phyloP scores from a whole-genome alignment of 1,139 yeast genomes.

The Yamadazyma dushanensis region DNA sequence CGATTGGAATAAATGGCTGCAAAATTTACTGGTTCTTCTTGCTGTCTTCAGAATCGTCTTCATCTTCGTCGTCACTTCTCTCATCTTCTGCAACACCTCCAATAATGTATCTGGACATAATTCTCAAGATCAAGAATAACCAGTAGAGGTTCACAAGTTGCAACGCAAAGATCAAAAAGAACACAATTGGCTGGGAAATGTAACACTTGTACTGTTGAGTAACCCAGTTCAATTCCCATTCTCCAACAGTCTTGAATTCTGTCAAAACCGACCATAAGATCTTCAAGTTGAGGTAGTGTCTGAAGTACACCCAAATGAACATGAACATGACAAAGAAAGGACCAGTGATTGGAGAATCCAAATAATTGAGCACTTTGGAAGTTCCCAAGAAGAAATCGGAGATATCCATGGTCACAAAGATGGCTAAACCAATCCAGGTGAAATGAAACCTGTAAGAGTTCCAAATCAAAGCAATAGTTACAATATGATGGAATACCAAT shows the following conservation, averaged over 20 bases:
- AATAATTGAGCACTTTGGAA: slow-evolving; percentile 82
- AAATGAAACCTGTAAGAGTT: slow-evolving; percentile 92
- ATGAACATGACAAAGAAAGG: slow-evolving; percentile 73
- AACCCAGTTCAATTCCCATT: slow-evolving; percentile 78
- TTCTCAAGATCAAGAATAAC: slow-evolving; percentile 79
- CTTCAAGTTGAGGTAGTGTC: slow-evolving; percentile 80
- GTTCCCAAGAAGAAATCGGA: slow-evolving; percentile 85
- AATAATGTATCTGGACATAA: slow-evolving; percentile 60
- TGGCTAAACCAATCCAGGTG: slow-evolving; percentile 91
- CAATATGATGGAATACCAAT: slow-evolving; percentile 87
- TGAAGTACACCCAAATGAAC: slow-evolving; percentile 76
- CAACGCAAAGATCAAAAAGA: slow-evolving; percentile 70
- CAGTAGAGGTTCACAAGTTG: slow-evolving; percentile 87
- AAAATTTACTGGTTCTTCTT: slow-evolving; percentile 2
- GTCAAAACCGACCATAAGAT: slow-evolving; percentile 88
- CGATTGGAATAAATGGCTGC: background rate
- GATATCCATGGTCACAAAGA: slow-evolving; percentile 93
- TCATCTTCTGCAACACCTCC: slow-evolving; percentile 74
- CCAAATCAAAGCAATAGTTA: slow-evolving; percentile 87
- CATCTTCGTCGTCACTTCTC: slow-evolving; percentile 84
- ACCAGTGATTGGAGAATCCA: slow-evolving; percentile 63
- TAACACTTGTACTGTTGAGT: slow-evolving; percentile 95
- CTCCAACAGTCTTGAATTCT: slow-evolving; percentile 83
- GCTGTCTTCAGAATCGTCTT: slow-evolving; percentile 33
- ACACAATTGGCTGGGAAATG: slow-evolving; percentile 90